A percentile compares a stretch with the other conserved stretches of the same genome.
Conservation (phyloP, 345 rosid species). For the Populus euphratica region DNA sequence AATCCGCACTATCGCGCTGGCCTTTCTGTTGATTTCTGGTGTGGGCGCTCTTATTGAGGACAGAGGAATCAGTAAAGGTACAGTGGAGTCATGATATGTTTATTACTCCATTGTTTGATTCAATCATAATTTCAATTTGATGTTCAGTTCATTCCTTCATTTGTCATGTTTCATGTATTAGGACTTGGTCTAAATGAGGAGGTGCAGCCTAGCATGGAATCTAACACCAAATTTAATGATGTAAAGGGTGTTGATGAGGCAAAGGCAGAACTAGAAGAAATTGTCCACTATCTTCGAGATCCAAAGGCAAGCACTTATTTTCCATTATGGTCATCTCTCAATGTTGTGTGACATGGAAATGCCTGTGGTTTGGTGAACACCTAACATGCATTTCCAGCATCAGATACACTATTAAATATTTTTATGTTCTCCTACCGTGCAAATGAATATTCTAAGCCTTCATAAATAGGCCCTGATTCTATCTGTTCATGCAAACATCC, state of each 20-base stretch:
- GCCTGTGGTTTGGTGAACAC: neutral
- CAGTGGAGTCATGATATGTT: conserved; percentile 2
- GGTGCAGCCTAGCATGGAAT: conserved; percentile 91
- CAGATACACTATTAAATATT: neutral
- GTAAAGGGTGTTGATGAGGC: conserved; percentile 99
- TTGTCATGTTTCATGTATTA: conserved; percentile 20
- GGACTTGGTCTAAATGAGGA: conserved; percentile 95
- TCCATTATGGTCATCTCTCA: neutral
- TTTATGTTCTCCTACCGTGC: neutral
- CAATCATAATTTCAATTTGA: neutral
- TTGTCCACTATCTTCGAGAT: conserved; percentile 94
- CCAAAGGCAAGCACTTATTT: conserved; percentile 59
- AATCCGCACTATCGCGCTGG: conserved; percentile 64
- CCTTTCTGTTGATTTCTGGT: conserved; percentile 82
- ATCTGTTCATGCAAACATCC: neutral
- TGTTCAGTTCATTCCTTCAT: neutral
- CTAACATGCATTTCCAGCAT: neutral
- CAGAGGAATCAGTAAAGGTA: conserved; percentile 89
- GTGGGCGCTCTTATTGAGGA: conserved; percentile 90
- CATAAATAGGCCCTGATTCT: neutral
- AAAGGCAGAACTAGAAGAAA: conserved; percentile 89
- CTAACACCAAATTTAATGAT: conserved; percentile 82
- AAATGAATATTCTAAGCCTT: neutral
- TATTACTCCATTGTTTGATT: conserved; percentile 9
- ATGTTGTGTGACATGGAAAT: neutral